Percentiles rank a stretch among this genome's conserved stretches.
Conservation (phyloP, 495 filamentous ascomycete genomes). For the Eremomyces bilateralis region DNA sequence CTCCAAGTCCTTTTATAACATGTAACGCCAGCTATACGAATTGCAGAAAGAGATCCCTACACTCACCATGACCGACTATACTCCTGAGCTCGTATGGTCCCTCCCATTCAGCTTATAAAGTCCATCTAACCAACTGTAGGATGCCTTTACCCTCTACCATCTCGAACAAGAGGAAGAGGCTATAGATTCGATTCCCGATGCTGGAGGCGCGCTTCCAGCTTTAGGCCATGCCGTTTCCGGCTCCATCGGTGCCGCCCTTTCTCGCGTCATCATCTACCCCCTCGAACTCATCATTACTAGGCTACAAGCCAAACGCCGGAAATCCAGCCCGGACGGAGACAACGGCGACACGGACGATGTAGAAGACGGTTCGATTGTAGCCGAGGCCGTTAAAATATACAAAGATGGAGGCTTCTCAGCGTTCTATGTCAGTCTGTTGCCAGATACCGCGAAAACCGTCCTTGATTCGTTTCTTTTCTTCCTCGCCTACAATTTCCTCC, state of each 20-base stretch:
- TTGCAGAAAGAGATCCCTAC: too few species aligned
- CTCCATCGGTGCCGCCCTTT: slow-evolving; percentile 49
- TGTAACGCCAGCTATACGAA: too few species aligned
- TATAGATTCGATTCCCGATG: background rate
- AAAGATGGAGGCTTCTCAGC: slow-evolving; percentile 43
- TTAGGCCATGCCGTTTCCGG: slow-evolving; percentile 77
- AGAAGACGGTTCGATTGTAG: slow-evolving; percentile 29
- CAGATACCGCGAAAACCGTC: slow-evolving; percentile 52
- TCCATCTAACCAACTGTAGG: too few species aligned
- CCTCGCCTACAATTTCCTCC: slow-evolving; percentile 53
- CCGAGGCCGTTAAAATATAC: slow-evolving; percentile 56
- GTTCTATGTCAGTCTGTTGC: slow-evolving; percentile 53
- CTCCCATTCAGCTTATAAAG: too few species aligned
- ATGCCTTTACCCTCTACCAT: slow-evolving; percentile 20
- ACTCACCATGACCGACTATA: too few species aligned
- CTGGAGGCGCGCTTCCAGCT: slow-evolving; percentile 40
- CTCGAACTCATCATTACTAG: slow-evolving; percentile 69
- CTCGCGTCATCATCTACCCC: slow-evolving; percentile 62
- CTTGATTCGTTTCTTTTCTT: slow-evolving; percentile 71
- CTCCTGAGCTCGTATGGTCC: too few species aligned
- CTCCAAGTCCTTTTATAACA: too few species aligned
- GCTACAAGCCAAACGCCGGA: slow-evolving; percentile 49
- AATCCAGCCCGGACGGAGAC: slow-evolving; percentile 12
- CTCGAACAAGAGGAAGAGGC: slow-evolving; percentile 11
- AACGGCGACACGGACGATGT: slow-evolving; percentile 17